Conservation (phyloP, 2,329 filamentous ascomycete species). For the Akanthomyces uredinophilus region DNA sequence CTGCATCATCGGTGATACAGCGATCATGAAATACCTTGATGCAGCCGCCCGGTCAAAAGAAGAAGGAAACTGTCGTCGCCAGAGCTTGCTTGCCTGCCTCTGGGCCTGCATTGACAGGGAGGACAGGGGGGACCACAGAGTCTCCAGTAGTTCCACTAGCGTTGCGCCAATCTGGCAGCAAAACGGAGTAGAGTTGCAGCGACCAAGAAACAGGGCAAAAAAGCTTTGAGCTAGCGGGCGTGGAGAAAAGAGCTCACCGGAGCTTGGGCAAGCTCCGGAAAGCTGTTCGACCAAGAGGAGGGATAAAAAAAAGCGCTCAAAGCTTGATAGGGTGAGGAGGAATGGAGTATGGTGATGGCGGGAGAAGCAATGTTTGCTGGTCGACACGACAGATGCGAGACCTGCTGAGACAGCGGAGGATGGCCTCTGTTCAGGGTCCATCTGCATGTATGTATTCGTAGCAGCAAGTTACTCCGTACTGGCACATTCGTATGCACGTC, state of each 20-base stretch:
- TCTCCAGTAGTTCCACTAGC: neutral
- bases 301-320: neutral
- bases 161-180: slow-evolving; percentile 12
- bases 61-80: neutral
- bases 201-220: neutral
- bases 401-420: no score
- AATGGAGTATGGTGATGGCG: neutral
- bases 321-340: neutral
- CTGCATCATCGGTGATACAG: neutral
- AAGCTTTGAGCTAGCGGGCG: slow-evolving; percentile 1
- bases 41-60: neutral
- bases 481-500: no score
- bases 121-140: neutral
- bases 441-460: neutral
- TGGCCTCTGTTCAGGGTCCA: neutral
- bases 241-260: slow-evolving; percentile 6
- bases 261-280: neutral
- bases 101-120: neutral
- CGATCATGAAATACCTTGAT: no score
- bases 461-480: no score
- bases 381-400: neutral
- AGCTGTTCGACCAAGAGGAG: neutral
- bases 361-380: neutral
- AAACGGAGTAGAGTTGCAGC: slow-evolving; percentile 10
- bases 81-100: no score